These are phyloP conservation scores for Acacia pycnantha DNA, from an alignment of 331 rosid species.

Conservation along the genomic window DNA sequence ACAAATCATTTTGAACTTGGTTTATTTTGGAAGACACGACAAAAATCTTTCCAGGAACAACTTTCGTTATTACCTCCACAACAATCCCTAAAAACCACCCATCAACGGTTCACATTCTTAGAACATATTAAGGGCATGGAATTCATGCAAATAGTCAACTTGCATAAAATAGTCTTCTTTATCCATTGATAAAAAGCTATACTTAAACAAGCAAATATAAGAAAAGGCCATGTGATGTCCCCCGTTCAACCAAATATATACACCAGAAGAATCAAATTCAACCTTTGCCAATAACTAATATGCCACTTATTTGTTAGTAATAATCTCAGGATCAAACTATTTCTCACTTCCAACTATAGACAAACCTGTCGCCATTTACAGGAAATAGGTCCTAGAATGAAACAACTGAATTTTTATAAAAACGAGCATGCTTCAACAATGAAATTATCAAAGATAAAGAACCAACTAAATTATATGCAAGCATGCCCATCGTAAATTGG, in stretches of 20 bases:
- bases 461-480: conserved; percentile 1
- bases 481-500: not conserved
- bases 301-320: not conserved
- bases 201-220: not conserved
- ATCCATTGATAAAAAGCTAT: too few relatives aligned
- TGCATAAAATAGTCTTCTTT: too few relatives aligned
- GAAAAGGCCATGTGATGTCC: conserved; percentile 2
- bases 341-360: not conserved
- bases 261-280: not conserved
- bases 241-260: not conserved
- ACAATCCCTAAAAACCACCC: too few relatives aligned
- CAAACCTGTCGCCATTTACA: not conserved
- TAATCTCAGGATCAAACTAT: not conserved
- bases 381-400: conserved; percentile 24
- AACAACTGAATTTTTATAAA: not conserved
- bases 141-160: too few relatives aligned
- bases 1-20: too few relatives aligned
- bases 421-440: not conserved
- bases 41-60: too few relatives aligned
- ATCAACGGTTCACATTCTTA: too few relatives aligned
- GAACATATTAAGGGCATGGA: too few relatives aligned
- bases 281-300: conserved; percentile 6
- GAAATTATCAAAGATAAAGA: not conserved
- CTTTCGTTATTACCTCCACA: too few relatives aligned
- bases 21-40: too few relatives aligned